Base-by-base conservation (phyloP, 441 rosid species). In the Mallotus japonicus region DNA sequence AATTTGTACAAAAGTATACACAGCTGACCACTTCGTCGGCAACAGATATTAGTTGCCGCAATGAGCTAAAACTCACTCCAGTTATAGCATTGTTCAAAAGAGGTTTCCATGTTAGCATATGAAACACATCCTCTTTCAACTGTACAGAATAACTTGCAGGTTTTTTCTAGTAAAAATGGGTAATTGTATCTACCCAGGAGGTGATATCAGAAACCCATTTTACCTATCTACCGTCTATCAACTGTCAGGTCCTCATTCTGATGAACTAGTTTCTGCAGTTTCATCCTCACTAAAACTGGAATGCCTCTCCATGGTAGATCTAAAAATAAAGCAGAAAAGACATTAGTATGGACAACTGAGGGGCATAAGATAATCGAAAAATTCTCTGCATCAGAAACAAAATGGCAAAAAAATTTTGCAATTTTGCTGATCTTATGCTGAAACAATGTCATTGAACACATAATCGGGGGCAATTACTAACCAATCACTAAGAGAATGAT, bases 251-350 rank as follows among this genome's bases (percentile, higher is more conserved):
- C 34, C 59, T 88, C 78, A 81, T 69, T 80, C 90, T 16, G 92
- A 85, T 62, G 86, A 86, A 84, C 87, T 85, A 8, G 85, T 81
- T 70, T 85, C 95, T 54, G 84, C 89, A 50, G 87, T 82, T 76
- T 89, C 90, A 73, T 89, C 96, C 72, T 87, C 92, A 32, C 90
- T 89, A 83, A 84, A 85, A 83, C 90, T 86, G 58, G 88, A 87
- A 2, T 81, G 84, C 72, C 82, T 81, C 77, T 85, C 91, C 63
- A 70, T 67, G 71, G 79, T 75, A 75, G 83, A 54, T 3, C 58
- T 54, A n/a, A 19, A n/a, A 16, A 54, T 16, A 17, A 6, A 5
- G 4, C 1, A 5, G 69, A 71, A 76, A 69, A 80, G 60, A 37
- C 9, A 13, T 40, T 0, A 50, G 11, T 49, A 46, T 42, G 28